Percentiles rank a stretch among this genome's conserved stretches.
Evolutionary conservation across 2,329 filamentous ascomycete genomes (phyloP).

Genomic region (Alternaria brassicicola): DNA sequence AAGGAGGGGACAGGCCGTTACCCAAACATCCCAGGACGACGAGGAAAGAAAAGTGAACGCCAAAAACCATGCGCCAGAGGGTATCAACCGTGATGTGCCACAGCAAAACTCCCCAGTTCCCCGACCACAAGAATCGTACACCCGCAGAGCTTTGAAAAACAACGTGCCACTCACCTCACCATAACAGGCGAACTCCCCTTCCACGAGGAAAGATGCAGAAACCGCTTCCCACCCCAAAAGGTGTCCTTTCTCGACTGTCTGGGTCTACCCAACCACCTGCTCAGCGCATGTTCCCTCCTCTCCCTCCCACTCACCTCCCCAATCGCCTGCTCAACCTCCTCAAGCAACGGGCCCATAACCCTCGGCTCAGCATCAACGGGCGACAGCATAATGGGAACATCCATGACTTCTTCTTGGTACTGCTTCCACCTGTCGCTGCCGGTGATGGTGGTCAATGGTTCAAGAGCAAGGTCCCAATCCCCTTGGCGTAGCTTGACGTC

Average conservation of each 20-base stretch:
- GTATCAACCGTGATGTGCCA: background rate
- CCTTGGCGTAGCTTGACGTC: constrained; percentile 73
- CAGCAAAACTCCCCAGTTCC: background rate
- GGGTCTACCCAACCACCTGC: constrained; percentile 42
- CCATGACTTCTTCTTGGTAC: constrained; percentile 52
- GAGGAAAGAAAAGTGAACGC: background rate
- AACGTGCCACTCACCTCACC: background rate
- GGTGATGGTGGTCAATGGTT: constrained; percentile 63
- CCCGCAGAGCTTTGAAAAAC: background rate
- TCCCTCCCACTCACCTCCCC: constrained; percentile 29
- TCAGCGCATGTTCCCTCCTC: constrained; percentile 33
- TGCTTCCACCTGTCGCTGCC: constrained; percentile 50
- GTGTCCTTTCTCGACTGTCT: constrained; percentile 39
- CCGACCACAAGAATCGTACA: background rate
- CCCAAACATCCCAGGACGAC: background rate
- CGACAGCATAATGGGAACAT: constrained; percentile 48
- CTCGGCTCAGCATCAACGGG: constrained; percentile 43
- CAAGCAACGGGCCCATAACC: constrained; percentile 45
- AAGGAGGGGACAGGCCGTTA: constrained; percentile 1
- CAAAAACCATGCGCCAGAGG: background rate
- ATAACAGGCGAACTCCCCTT: constrained; percentile 8
- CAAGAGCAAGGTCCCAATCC: constrained; percentile 82
- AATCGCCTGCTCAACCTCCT: constrained; percentile 37
- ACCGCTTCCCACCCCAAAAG: constrained; percentile 36
- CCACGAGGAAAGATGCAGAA: constrained; percentile 12